These are phyloP conservation scores for Sedum album DNA, from an alignment of 164 flowering plant species.

Conservation along the genomic window DNA sequence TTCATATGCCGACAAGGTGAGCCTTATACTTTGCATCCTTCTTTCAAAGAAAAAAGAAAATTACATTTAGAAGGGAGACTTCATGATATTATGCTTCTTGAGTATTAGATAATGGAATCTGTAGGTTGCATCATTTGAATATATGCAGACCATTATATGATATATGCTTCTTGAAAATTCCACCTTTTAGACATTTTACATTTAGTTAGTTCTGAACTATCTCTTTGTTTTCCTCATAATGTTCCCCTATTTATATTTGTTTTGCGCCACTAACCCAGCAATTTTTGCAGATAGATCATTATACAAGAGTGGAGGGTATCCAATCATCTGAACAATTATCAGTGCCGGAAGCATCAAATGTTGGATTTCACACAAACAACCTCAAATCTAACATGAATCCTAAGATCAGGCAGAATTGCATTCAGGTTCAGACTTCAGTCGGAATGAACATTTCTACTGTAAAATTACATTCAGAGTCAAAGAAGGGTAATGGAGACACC, in stretches of 20 bases:
- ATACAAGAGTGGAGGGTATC: slow-evolving; percentile 29
- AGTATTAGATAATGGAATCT: not conserved
- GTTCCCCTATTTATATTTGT: not conserved
- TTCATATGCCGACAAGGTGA: slow-evolving; percentile 19
- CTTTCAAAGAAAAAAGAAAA: not conserved
- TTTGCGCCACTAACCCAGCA: not conserved
- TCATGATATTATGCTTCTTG: too few species aligned
- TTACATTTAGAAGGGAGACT: not conserved
- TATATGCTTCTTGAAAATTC: not conserved
- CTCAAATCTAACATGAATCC: slow-evolving; percentile 12
- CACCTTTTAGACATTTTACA: not conserved
- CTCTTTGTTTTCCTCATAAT: not conserved
- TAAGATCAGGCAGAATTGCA: not conserved
- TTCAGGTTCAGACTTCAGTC: not conserved
- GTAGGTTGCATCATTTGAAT: not conserved
- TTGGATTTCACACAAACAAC: slow-evolving; percentile 21
- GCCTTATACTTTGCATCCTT: not conserved
- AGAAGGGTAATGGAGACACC: not conserved
- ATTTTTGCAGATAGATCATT: slow-evolving; percentile 12
- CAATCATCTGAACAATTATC: slow-evolving; percentile 30
- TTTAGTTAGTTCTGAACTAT: not conserved
- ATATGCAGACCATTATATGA: not conserved
- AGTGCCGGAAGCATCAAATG: slow-evolving; percentile 23
- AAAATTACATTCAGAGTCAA: slow-evolving; percentile 10
- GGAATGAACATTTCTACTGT: slow-evolving; percentile 18